These are phyloP conservation scores for Aspergillus sp. DNA, from an alignment of 2,329 filamentous ascomycete species.

Conservation along the genomic window DNA sequence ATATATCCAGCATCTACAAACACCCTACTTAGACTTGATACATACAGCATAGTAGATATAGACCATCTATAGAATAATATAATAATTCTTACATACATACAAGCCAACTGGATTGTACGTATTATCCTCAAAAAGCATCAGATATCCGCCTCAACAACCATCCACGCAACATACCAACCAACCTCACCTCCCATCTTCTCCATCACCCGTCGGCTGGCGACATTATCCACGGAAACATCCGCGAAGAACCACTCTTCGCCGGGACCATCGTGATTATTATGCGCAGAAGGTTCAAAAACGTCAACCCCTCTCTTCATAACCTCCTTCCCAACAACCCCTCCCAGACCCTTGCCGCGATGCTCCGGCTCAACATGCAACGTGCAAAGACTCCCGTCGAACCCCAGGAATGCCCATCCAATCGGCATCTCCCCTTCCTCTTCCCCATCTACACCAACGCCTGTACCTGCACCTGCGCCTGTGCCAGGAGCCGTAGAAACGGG, in stretches of 20 bases:
- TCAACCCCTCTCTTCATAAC: conserved; percentile 3
- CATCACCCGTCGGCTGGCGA: conserved; percentile 38
- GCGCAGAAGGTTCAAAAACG: neutral
- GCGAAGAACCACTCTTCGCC: conserved; percentile 4
- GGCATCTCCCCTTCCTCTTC: neutral
- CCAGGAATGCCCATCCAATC: conserved; percentile 1
- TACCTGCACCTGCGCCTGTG: neutral
- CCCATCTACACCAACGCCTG: neutral
- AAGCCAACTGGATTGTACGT: too few species aligned
- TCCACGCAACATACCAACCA: conserved; percentile 39
- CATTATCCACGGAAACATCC: conserved; percentile 8
- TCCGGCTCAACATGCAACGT: conserved; percentile 8
- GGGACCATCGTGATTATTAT: too few species aligned
- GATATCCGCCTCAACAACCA: conserved; percentile 34
- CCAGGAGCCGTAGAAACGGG: too few species aligned
- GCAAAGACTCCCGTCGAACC: neutral
- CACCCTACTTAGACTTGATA: neutral
- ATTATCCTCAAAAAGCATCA: neutral
- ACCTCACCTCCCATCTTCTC: conserved; percentile 43
- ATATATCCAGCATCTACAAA: neutral
- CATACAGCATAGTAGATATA: neutral
- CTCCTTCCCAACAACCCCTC: conserved; percentile 3
- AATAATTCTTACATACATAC: too few species aligned
- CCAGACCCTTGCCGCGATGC: conserved; percentile 4
- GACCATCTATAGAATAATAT: too few species aligned